Base-by-base conservation (phyloP, 2,329 filamentous ascomycete genomes). In the Phaeophleospora eucalypticola region DNA sequence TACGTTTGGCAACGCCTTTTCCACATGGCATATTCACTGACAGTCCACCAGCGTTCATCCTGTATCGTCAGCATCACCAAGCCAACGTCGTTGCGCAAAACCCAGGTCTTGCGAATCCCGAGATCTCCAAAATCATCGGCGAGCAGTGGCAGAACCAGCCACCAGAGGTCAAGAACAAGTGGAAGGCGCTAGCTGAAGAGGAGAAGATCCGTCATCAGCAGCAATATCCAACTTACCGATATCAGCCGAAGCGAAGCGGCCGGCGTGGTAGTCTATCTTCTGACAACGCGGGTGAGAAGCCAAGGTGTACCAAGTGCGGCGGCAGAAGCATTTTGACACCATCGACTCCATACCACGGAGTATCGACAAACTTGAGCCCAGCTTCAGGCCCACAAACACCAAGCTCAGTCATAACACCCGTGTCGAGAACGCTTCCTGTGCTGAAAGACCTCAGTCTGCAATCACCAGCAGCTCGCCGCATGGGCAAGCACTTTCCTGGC, bases 81-180 rank as follows among this genome's bases (percentile, higher is more conserved):
- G 82, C 86, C 15, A 76, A 81, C 40, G 88, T 97, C 41, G 86
- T 90, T 32, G 77, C 83, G 44, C 79, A 87, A 58, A 81, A 96
- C 61, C 91, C 90, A n/a, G 87, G 89, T 36, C 80, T 96, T 55
- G 84, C 90, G 37, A 97, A 97, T 68, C 91, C 91, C 2, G 89
- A 96, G 43, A 95, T 97, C 59, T 96, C 91, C 56, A 96, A 96
- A 70, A 94, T 97, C 59, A 95, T 97, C 58, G 91, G 91, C 43
- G 82, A 89, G 66, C 85, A 90, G 79, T 98, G 93, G 93, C 83
- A 85, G 61, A 79, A 82, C 46, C 83, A 94, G 62, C 71, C 82
- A 3, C 78, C 84, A 18, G 81, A 86, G 43, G 77, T 83, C 47
- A 95, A 95, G 70, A 80, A 83, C 54, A 79, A 84, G 65, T 98